Base-by-base conservation (phyloP, 2,329 filamentous ascomycete species). In the Aureobasidium namibiae region DNA sequence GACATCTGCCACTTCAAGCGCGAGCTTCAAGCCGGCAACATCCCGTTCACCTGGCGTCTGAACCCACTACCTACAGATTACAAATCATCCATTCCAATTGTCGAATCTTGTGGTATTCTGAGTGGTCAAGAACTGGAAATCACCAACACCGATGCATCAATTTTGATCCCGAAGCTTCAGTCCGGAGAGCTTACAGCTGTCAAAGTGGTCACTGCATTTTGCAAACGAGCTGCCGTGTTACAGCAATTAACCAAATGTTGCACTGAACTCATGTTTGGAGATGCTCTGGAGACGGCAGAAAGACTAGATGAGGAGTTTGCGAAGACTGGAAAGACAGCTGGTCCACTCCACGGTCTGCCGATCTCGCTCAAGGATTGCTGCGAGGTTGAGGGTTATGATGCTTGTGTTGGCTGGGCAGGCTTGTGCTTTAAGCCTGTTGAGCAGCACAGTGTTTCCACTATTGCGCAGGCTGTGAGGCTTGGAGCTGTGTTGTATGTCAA, bases 301-400 rank as follows among this genome's bases (percentile, higher is more conserved):
- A 41, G 61, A 11, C 62, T 68, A 13, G 68, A 70, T 41, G 56
- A 58, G 9, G 61, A 66, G 31, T 61, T 60, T 13, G 46, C 61
- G n/a, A 59, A 65, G 21, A 45, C 42, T 58, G 63, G 52, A 63
- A 62, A 31, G 59, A 64, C 14, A 14, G 64, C n/a, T 64, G 67
- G 29, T 60, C 68, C 34, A 46, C 68, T 80, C 8, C 81, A 82
- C 67, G 82, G 80, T 0, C 67, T 84, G 1, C 81, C 81, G 0
- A 74, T 84, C 56, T 78, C 75, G 6, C 63, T 84, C 11, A 86
- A 86, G 66, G 84, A 86, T 26, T 49, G 44, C 18, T 74, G 73
- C 65, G 67, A 68, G 38, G 61, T 74, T 33, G 65, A 65, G 45
- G 70, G 71, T 45, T 67, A 70, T 58, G 72, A 74, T 65, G 62